Evolutionary conservation across 2,329 filamentous ascomycete genomes (phyloP), one percentile per base, ranked within the genome.

Genomic region (Colletotrichum musicola): DNA sequence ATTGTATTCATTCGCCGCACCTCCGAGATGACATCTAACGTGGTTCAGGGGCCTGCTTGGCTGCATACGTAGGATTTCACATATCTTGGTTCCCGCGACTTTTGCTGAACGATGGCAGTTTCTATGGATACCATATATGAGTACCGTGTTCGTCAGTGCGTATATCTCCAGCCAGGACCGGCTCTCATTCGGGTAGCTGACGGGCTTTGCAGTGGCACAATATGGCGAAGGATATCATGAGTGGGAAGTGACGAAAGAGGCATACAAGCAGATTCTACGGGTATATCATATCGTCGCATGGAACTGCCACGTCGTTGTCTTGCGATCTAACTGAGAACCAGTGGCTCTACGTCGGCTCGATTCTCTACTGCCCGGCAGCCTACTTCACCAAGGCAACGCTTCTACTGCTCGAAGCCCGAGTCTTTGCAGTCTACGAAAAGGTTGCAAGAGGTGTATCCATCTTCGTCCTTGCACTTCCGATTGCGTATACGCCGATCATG

Each of bases 351-450:
- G 72, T 71, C 22, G 70, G 73, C 51, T 71, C 72, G 4, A 66
- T 77, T 20, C 13, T 74, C 7, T 78, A 77, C 68, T 74, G 73
- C 7, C 74, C 75, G 22, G 69, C 74, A 13, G 71, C 76, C 1
- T 77, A 70, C 66, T 72, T 73, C 47, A 75, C 73, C 27, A 78
- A 79, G 65, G 64, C 74, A 4, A 75, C 77, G 16, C 70, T 77
- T 18, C 67, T 77, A 40, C 68, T 79, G 1, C 63, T 78, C 51
- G 75, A 77, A n/a, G 74, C 74, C 3, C 72, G 75, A 16, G 73
- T 78, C 9, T 78, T 78, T 53, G 63, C 75, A 6, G 70, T 77
- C 10, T 69, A 72, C 46, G 46, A 63, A 16, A 66, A 55, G 5
- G 71, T 76, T 1, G 68, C 73, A 35, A 64, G 64, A 44, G 67